Base-by-base conservation (phyloP, 2,329 filamentous ascomycete species). In the Alternaria gansuensis region DNA sequence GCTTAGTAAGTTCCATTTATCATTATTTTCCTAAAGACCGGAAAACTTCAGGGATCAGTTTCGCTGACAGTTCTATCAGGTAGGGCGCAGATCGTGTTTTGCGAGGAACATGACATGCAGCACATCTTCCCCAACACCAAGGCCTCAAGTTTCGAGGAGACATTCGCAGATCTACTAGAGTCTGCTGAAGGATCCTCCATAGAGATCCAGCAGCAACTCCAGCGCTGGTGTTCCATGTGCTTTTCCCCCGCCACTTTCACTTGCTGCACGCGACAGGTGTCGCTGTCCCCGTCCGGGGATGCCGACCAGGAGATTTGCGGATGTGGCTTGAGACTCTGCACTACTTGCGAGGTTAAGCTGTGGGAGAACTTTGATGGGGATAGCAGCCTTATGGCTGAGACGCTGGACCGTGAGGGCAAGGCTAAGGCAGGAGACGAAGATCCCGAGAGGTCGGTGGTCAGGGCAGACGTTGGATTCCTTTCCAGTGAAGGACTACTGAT, bases 191-290 rank as follows among this genome's bases (percentile, higher is more conserved):
- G 17, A 17, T 17, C 63, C 11, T 50, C 58, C 1, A 23, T 21
- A 0, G 58, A 51, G 0, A 45, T 66, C 24, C 57, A 57, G 5
- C 49, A 62, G 6, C 57, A 75, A 44, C 60, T 72, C 0, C 51
- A 64, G 40, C 60, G 65, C 0, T 76, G 72, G 72, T 77, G 75
- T 50, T 70, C 70, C 0, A 56, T 75, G 57, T 77, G 75, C 54
- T 71, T 75, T 40, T 64, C 64, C 1, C 61, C 67, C 0, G 74
- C 74, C 0, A 44, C 29, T 0, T 65, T 65, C 26, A 49, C 51
- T 5, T 77, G 61, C 31, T 4, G 59, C 49, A 39, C 46, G 44
- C 17, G 5, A 13, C 11, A 69, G 66, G 40, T 17, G 29, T 33
- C 58, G 40, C 17, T 7, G 60, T 7, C 44, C 34, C 0, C 52